Conservation (phyloP, 768 basidiomycete species). For the Galerina sulciceps region DNA sequence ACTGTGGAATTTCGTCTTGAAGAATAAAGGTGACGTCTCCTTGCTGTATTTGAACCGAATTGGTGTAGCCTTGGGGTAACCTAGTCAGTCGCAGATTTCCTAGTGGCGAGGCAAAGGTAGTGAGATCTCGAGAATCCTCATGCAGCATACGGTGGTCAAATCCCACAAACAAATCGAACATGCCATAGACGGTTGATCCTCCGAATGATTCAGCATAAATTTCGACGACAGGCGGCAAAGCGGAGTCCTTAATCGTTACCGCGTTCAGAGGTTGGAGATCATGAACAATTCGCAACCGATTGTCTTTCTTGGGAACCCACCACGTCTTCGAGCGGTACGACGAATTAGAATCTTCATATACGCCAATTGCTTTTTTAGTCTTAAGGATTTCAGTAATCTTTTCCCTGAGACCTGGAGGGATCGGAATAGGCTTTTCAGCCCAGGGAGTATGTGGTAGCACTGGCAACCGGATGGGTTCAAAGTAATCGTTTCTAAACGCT, state of each 20-base stretch:
- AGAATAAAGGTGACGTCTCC: conserved; percentile 33
- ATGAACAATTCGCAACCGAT: not conserved
- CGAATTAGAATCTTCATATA: conserved; percentile 18
- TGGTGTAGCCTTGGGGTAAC: conserved; percentile 37
- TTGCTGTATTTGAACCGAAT: conserved; percentile 36
- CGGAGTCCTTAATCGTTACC: conserved; percentile 33
- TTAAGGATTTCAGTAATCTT: conserved; percentile 28
- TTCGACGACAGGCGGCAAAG: conserved; percentile 25
- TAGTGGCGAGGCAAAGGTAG: conserved; percentile 32
- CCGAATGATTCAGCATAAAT: conserved; percentile 27
- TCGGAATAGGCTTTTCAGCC: conserved; percentile 30
- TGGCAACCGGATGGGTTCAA: conserved; percentile 25
- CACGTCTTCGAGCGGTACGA: conserved; percentile 8
- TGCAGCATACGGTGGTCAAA: conserved; percentile 32
- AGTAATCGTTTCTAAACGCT: conserved; percentile 26
- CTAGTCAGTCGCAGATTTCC: conserved; percentile 23
- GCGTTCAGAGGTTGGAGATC: conserved; percentile 33
- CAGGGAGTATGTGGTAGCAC: conserved; percentile 36
- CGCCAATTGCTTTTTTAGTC: conserved; percentile 25
- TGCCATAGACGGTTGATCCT: conserved; percentile 17
- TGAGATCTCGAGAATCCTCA: conserved; percentile 29
- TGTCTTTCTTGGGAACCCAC: conserved; percentile 21
- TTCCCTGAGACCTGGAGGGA: conserved; percentile 31
- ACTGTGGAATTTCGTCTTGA: conserved; percentile 31
- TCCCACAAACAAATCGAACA: conserved; percentile 33